phyloP scores from a whole-genome alignment of 2,329 filamentous ascomycete species.

The Venturiaceae sp. region DNA sequence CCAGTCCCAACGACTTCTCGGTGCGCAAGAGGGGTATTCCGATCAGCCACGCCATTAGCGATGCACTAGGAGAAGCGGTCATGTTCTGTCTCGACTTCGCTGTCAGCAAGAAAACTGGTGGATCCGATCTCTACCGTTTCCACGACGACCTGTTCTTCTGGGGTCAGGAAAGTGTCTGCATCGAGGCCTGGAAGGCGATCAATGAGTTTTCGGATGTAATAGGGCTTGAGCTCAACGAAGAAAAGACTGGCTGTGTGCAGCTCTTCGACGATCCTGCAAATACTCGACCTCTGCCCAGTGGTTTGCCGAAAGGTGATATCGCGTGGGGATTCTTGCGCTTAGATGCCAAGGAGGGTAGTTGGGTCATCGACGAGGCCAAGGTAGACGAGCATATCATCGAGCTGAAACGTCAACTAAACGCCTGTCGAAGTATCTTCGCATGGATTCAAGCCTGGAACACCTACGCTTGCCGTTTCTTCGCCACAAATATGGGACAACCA shows the following conservation, averaged over 20 bases:
- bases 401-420: slow-evolving; percentile 46
- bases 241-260: slow-evolving; percentile 47
- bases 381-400: slow-evolving; percentile 52
- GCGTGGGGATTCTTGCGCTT: slow-evolving; percentile 52
- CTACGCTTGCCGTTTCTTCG: slow-evolving; percentile 47
- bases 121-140: slow-evolving; percentile 48
- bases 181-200: slow-evolving; percentile 50
- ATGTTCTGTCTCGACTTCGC: slow-evolving; percentile 58
- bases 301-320: slow-evolving; percentile 43
- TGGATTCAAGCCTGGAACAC: slow-evolving; percentile 53
- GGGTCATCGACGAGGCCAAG: slow-evolving; percentile 49
- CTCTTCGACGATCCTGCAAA: slow-evolving; percentile 11
- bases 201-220: slow-evolving; percentile 44
- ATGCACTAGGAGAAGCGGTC: slow-evolving; percentile 49
- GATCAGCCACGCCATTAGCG: slow-evolving; percentile 48
- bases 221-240: slow-evolving; percentile 47
- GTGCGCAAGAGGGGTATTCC: slow-evolving; percentile 48
- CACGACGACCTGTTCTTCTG: slow-evolving; percentile 62
- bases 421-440: slow-evolving; percentile 45
- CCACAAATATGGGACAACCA: slow-evolving; percentile 46
- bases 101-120: slow-evolving; percentile 47
- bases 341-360: slow-evolving; percentile 41
- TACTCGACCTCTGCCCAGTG: slow-evolving; percentile 12
- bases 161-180: slow-evolving; percentile 44
- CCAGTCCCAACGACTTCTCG: slow-evolving; percentile 17